Evolutionary conservation across 2,329 filamentous ascomycete genomes (phyloP), one percentile per base, ranked within the genome.

Genomic region (Phialophora expanda): DNA sequence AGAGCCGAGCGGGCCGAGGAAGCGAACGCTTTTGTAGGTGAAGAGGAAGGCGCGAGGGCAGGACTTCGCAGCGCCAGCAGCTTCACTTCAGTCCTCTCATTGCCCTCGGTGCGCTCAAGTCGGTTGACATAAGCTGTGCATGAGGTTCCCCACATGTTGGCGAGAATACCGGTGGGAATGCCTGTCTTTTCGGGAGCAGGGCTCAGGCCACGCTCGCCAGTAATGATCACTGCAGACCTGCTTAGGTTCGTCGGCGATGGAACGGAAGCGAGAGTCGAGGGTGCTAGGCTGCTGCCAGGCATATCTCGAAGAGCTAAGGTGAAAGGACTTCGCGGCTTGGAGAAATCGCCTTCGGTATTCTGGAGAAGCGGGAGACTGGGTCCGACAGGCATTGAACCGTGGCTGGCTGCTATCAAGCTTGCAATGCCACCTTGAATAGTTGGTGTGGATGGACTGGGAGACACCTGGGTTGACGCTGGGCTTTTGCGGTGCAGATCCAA

Each of bases 61-160:
- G 67, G 70, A 61, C 61, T 71, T 22, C 65, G 64, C 48, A 68
- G 67, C 6, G 64, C 70, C 22, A 69, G 55, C 14, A 65, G 69
- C 59, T 68, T 74, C 17, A 63, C 24, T 32, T 77, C 75, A 61
- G 72, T 70, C 70, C 74, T 58, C 46, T 69, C 63, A 55, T 78
- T 78, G 30, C 81, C 72, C n/a, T 85, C 83, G 54, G 86, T 84
- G 22, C 81, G 79, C 71, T 85, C 85, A 41, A 90, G 76, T 38
- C 84, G 83, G 70, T 90, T 89, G 65, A 90, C 79, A 69, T 86
- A 86, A 14, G 87, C 87, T 91, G 93, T 97, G 55, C 93, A 89
- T 64, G 88, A 90, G 73, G 89, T 96, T 57, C 94, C 94, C 94
- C 94, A 98, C 63, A 96, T 86, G 75, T 98, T 98, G 34, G 93